Percentiles rank a stretch among this genome's conserved stretches.
These are phyloP conservation scores for Epithele typhae DNA, from an alignment of 768 basidiomycete species.

Conservation along the genomic window DNA sequence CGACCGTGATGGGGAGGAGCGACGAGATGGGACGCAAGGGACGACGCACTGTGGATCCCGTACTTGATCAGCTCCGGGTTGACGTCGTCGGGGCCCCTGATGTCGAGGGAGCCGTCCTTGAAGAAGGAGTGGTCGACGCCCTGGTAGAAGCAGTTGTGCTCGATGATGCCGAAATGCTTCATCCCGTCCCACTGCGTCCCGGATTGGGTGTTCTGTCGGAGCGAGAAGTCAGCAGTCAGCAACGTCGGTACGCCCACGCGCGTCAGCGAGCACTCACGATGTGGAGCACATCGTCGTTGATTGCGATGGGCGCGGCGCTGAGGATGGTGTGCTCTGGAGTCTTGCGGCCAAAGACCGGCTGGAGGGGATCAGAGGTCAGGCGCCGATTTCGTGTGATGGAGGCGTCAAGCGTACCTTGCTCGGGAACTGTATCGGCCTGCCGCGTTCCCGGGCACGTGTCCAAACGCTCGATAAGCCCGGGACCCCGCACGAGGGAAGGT, in stretches of 20 bases:
- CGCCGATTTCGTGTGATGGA: no score
- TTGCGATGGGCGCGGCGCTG: neutral
- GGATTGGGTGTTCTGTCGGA: slow-evolving; percentile 60
- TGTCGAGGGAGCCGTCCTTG: slow-evolving; percentile 39
- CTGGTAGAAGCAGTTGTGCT: slow-evolving; percentile 58
- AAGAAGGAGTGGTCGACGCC: slow-evolving; percentile 43
- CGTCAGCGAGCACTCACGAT: slow-evolving; percentile 13
- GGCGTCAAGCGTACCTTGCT: slow-evolving; percentile 54
- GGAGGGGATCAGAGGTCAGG: no score
- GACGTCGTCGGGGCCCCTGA: slow-evolving; percentile 45
- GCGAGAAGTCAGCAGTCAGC: neutral
- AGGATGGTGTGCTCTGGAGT: neutral
- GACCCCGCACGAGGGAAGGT: neutral
- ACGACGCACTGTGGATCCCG: slow-evolving; percentile 56
- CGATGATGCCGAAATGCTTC: slow-evolving; percentile 50
- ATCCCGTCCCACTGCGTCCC: slow-evolving; percentile 70
- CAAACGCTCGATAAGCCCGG: neutral
- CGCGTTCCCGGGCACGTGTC: neutral
- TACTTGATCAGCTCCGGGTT: slow-evolving; percentile 44
- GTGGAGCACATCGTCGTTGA: slow-evolving; percentile 19
- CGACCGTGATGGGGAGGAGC: no score
- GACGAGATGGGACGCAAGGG: no score
- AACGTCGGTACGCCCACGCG: neutral
- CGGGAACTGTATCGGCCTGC: slow-evolving; percentile 66
- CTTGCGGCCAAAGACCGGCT: slow-evolving; percentile 58